These are phyloP conservation scores for Colletotrichum sp. DNA, from an alignment of 2,329 filamentous ascomycete genomes.

Conservation along the genomic window DNA sequence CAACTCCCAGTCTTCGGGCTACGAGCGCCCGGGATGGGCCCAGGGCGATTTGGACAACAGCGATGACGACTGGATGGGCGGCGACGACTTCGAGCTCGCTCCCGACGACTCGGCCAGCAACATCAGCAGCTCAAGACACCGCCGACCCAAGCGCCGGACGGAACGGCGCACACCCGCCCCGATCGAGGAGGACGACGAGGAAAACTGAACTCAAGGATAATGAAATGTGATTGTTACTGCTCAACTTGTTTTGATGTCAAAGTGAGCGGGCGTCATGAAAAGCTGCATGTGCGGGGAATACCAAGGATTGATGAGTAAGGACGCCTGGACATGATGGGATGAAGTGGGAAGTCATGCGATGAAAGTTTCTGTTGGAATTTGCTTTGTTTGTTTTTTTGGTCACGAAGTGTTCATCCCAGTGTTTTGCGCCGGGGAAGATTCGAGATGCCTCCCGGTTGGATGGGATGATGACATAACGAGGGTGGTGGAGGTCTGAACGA, in stretches of 20 bases:
- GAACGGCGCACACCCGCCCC: conserved; percentile 75
- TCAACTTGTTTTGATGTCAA: background rate
- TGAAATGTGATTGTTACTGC: background rate
- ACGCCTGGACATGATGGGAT: background rate
- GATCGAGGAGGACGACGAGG: conserved; percentile 76
- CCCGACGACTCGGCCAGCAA: conserved; percentile 85
- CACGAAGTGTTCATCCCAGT: background rate
- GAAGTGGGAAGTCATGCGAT: background rate
- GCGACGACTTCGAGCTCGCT: conserved; percentile 66
- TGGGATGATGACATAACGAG: background rate
- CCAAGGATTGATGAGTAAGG: background rate
- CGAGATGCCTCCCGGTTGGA: background rate
- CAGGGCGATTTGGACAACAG: conserved; percentile 53
- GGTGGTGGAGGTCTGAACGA: background rate
- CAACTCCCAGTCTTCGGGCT: conserved; percentile 47
- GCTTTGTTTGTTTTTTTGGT: background rate
- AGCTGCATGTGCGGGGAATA: background rate
- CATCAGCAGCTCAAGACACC: conserved; percentile 73
- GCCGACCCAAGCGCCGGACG: conserved; percentile 69
- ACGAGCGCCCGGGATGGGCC: conserved; percentile 53
- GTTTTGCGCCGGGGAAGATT: background rate
- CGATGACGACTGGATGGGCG: conserved; percentile 60
- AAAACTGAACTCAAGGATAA: conserved; percentile 36
- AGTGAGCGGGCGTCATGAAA: background rate
- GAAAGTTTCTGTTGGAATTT: background rate